Evolutionary conservation across 371 early-diverging fungal genomes (phyloP), one percentile per base, ranked within the genome.

Genomic region (Smittium culicis): DNA sequence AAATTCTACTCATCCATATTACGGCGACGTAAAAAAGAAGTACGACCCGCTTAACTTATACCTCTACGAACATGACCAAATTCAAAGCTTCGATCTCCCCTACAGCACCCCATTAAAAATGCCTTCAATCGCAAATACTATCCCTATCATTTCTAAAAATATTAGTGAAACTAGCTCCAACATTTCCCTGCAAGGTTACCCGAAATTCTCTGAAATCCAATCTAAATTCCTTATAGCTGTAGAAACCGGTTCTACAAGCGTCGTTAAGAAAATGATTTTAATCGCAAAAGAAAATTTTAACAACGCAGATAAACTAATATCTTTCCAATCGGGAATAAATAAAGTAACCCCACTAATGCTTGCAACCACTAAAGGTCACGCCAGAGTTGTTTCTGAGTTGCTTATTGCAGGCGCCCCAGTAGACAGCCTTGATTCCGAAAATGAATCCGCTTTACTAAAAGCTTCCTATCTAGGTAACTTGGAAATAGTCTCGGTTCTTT

Each of bases 391-490:
- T 8, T 75, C 78, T 31, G 80, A 80, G 61, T 74, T 92, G 35
- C 87, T 86, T 34, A 77, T 80, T 1, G 84, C 79, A 25, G 81
- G 84, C 31, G 88, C 86, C 0, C 67, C 80, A 1, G 84, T 88
- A 0, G 89, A 90, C 70, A 64, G 82, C 0, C 72, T 74, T 55
- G 89, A 92, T 69, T 78, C 77, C 33, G 88, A 87, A 71, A 83
- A 83, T 71, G 92, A 88, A 86, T 90, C 92, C 11, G 83, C 90
- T 3, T 74, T 93, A 5, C 71, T 87, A 28, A 91, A 90, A 73
- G 90, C 90, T 1, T 84, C 88, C 32, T 86, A 85, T 68, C 73
- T 80, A 64, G 92, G 90, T 0, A 85, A 85, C 70, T 73, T 75
- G 33, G 74, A 76, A 24, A 79, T 88, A 56, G 86, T 89, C 17